Percentiles rank a stretch among this genome's conserved stretches.
phyloP scores from a whole-genome alignment of 371 early-diverging fungal species.

The Rhizopus stolonifer region DNA sequence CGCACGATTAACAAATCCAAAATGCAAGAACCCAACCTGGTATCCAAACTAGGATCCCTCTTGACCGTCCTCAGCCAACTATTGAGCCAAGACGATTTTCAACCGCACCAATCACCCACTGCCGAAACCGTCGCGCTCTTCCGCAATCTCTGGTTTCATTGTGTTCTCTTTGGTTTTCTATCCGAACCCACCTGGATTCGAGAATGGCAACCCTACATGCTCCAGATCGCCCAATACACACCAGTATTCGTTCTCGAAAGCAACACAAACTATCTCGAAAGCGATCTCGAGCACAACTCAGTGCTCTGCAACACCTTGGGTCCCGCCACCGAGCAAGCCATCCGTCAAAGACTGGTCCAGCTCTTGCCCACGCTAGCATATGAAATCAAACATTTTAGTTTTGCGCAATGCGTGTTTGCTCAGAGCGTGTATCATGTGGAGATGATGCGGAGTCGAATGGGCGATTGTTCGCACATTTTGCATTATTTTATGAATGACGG shows the following conservation, averaged over 20 bases:
- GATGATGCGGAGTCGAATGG: slow-evolving; percentile 68
- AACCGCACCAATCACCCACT: slow-evolving; percentile 59
- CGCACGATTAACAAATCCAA: slow-evolving; percentile 47
- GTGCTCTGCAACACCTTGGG: slow-evolving; percentile 67
- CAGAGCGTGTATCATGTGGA: slow-evolving; percentile 87
- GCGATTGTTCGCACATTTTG: slow-evolving; percentile 71
- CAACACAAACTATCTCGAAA: slow-evolving; percentile 79
- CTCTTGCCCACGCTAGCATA: slow-evolving; percentile 45
- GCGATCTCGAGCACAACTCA: slow-evolving; percentile 88
- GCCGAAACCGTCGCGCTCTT: slow-evolving; percentile 72
- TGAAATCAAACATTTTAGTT: slow-evolving; percentile 68
- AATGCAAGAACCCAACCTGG: slow-evolving; percentile 53
- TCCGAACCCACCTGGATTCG: slow-evolving; percentile 76
- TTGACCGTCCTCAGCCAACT: slow-evolving; percentile 67
- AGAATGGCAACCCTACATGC: slow-evolving; percentile 70
- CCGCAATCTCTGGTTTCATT: slow-evolving; percentile 90
- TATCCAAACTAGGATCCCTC: slow-evolving; percentile 63
- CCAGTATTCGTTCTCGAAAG: slow-evolving; percentile 79
- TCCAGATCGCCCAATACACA: slow-evolving; percentile 78
- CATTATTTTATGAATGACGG: slow-evolving; percentile 87
- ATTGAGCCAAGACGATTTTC: slow-evolving; percentile 60
- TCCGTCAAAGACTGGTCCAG: slow-evolving; percentile 38
- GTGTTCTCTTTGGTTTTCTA: slow-evolving; percentile 79
- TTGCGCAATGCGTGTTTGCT: slow-evolving; percentile 78
- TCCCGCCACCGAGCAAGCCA: slow-evolving; percentile 51